Conservation (phyloP, 2,329 filamentous ascomycete species). For the Gnomoniopsis sp. region DNA sequence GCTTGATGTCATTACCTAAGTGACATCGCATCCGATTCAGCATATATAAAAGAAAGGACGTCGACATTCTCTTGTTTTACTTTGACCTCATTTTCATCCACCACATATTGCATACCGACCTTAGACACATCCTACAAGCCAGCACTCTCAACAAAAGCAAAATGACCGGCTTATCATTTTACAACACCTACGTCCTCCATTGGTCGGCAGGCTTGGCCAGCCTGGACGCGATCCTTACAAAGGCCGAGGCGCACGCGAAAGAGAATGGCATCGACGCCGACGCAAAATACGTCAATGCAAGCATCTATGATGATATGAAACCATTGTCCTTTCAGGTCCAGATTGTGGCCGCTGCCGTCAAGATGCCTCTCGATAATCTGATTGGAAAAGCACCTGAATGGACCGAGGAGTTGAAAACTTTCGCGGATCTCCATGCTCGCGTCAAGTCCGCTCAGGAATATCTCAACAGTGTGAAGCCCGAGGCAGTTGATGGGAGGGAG, state of each 20-base stretch:
- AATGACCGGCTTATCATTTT: conserved; percentile 28
- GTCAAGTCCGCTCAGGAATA: conserved; percentile 29
- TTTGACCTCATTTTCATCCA: no score
- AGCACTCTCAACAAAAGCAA: conserved; percentile 6
- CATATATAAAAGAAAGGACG: no score
- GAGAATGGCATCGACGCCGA: conserved; percentile 23
- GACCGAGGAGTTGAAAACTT: conserved; percentile 28
- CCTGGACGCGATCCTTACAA: conserved; percentile 28
- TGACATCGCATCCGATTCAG: no score
- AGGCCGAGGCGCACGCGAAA: conserved; percentile 27
- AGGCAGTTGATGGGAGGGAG: conserved; percentile 25
- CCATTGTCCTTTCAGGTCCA: conserved; percentile 34
- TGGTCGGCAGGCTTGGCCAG: conserved; percentile 25
- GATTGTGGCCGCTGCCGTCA: conserved; percentile 27
- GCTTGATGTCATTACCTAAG: no score
- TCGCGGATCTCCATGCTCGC: conserved; percentile 29
- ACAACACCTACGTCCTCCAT: conserved; percentile 26
- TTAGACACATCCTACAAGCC: no score
- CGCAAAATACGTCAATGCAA: conserved; percentile 21
- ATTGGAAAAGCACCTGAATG: conserved; percentile 22
- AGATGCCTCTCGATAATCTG: conserved; percentile 26
- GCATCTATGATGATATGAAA: conserved; percentile 32
- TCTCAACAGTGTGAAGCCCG: conserved; percentile 25
- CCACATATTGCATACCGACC: no score
- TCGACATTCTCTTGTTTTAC: no score